A percentile compares a stretch with the other conserved stretches of the same genome.
Evolutionary conservation across 2,329 filamentous ascomycete genomes (phyloP).

Genomic region (Pseudogymnoascus verrucosus): DNA sequence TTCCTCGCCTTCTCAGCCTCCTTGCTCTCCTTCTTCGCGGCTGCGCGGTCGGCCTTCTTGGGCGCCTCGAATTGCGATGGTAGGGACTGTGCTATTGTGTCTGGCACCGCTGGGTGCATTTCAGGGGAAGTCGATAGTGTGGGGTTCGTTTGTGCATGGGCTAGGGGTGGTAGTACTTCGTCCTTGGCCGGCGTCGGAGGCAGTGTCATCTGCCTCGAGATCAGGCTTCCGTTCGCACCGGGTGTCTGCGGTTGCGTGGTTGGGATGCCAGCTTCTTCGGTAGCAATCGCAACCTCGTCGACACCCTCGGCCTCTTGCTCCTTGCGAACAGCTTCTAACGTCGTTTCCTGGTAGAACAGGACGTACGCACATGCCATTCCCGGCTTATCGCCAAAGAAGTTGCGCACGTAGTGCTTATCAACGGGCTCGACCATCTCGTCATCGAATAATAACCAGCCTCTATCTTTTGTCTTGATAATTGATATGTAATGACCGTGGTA

Average conservation of each 20-base stretch:
- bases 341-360: slow-evolving; percentile 92
- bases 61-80: slow-evolving; percentile 11
- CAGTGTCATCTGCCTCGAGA: slow-evolving; percentile 38
- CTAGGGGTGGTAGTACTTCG: slow-evolving; percentile 34
- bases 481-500: slow-evolving; percentile 98
- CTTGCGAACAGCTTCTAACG: slow-evolving; percentile 56
- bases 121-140: slow-evolving; percentile 18
- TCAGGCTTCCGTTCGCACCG: slow-evolving; percentile 33
- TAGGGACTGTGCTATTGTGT: not conserved
- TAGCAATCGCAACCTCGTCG: slow-evolving; percentile 49
- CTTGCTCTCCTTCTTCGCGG: slow-evolving; percentile 58
- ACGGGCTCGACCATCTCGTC: slow-evolving; percentile 98
- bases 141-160: slow-evolving; percentile 60
- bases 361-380: slow-evolving; percentile 94
- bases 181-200: not conserved
- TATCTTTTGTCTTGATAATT: slow-evolving; percentile 93
- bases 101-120: not conserved
- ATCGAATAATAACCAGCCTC: slow-evolving; percentile 93
- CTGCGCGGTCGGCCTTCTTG: not conserved
- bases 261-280: slow-evolving; percentile 48
- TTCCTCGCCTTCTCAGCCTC: slow-evolving; percentile 38
- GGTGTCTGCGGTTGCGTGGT: slow-evolving; percentile 38
- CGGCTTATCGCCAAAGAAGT: slow-evolving; percentile 92
- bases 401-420: slow-evolving; percentile 89
- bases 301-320: slow-evolving; percentile 78